Base-by-base conservation (phyloP, 352 stramenopile genomes). In the Globisporangium perplexum region DNA sequence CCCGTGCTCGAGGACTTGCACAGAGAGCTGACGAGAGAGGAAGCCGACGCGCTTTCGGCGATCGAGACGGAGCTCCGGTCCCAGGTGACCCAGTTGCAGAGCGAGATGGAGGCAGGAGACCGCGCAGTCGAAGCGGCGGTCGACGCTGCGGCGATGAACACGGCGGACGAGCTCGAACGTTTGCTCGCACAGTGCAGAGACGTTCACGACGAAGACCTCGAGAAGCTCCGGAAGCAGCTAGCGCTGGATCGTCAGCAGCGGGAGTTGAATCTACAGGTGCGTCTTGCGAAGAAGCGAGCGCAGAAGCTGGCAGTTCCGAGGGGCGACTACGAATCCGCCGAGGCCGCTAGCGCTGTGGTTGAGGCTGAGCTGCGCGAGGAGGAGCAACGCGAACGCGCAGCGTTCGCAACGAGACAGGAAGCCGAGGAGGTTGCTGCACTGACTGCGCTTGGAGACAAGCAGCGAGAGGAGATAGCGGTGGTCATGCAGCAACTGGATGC, bases 201-300 rank as follows among this genome's bases (percentile, higher is more conserved):
- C 1, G 48, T 51, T 1, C 69, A 83, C 35, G 57, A 65, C 12
- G 47, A 48, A 2, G 68, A 83, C 28, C 55, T 63, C 3, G 46
- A 44, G 11, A 65, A 50, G 11, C 46, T 83, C 24, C 49, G 71
- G 38, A 49, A 74, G 45, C 39, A 57, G 26, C 56, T 79, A 24
- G 49, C 60, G 20, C 62, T 71, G 4, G 63, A 72, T 46, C 67
- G 68, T 30, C 50, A 61, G 14, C 63, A 62, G 3, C 69, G 80
- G 41, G 75, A 84, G 55, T 51, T 72, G 18, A 60, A 57, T 53
- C 43, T 84, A 8, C 69, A 74, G 46, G 62, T 74, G 42, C 66
- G 69, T 10, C 51, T 84, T 14, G 47, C 53, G 7, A 65, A 71
- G 28, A 81, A 72, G 20, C 50, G 62, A 7, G 50, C 60, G 10